Evolutionary conservation across 2,329 filamentous ascomycete species (phyloP).

Genomic region (Fusarium bactridioides): DNA sequence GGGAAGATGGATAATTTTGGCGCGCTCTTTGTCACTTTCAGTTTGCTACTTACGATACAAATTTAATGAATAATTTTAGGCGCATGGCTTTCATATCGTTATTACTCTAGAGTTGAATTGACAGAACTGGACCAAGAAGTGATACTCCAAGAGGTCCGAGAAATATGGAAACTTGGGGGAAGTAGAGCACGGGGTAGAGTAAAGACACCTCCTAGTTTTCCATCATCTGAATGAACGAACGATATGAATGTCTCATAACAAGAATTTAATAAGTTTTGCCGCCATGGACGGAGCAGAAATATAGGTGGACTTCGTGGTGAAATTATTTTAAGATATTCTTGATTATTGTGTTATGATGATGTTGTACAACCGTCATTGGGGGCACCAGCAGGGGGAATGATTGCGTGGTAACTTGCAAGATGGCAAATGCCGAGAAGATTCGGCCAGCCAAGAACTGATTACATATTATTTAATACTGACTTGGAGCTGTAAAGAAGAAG

Average conservation of each 20-base stretch:
- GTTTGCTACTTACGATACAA: not conserved
- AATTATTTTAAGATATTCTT: not conserved
- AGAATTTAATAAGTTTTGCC: not conserved
- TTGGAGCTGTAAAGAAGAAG: not conserved
- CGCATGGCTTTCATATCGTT: not conserved
- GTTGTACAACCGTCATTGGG: conserved; percentile 19
- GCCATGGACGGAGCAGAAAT: not conserved
- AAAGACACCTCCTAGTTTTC: not conserved
- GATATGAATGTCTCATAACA: not conserved
- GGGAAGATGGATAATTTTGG: not conserved
- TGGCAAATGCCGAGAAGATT: not conserved
- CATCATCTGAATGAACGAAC: not conserved
- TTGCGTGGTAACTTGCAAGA: not conserved
- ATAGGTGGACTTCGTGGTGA: too few relatives aligned
- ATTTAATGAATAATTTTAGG: not conserved
- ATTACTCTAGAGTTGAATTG: not conserved
- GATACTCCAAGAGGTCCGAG: not conserved
- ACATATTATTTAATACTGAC: not conserved
- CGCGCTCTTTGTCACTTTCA: not conserved
- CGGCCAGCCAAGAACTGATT: not conserved
- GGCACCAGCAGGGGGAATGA: not conserved
- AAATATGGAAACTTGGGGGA: not conserved
- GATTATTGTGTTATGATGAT: conserved; percentile 26
- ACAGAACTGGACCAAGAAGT: not conserved
- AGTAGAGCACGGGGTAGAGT: not conserved